Evolutionary conservation across 163 green algal species (phyloP).

Genomic region (Chlamydomonas reinhardtii): DNA sequence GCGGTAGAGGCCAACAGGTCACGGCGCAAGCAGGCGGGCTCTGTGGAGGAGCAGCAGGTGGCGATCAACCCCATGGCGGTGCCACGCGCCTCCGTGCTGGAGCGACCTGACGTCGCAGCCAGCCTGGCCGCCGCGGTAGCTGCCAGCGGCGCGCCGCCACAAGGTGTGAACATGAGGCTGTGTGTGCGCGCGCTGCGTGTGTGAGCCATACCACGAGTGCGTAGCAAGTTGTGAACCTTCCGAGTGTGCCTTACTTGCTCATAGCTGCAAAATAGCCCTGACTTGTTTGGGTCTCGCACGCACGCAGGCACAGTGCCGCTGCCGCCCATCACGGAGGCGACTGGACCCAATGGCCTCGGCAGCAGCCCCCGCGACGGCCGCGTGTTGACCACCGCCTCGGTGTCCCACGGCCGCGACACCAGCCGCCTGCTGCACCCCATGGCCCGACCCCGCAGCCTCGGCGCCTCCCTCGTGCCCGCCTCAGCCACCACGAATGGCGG

Average conservation of each 20-base stretch:
- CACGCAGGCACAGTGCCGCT: background rate
- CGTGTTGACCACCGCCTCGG: background rate
- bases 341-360: too few relatives aligned
- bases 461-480: background rate
- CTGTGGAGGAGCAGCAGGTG: background rate
- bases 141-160: background rate
- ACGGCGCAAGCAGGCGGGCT: background rate
- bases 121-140: background rate
- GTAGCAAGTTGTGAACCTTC: too few relatives aligned
- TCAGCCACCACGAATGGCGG: too few relatives aligned
- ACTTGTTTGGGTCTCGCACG: too few relatives aligned
- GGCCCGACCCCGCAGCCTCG: background rate
- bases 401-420: background rate
- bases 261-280: too few relatives aligned
- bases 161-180: background rate
- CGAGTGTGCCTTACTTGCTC: too few relatives aligned
- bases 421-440: slow-evolving; percentile 19
- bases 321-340: background rate
- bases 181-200: too few relatives aligned
- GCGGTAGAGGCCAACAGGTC: too few relatives aligned
- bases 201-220: too few relatives aligned
- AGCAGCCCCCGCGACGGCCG: background rate
- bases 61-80: slow-evolving; percentile 26
- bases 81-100: slow-evolving; percentile 15
- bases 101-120: background rate